These are phyloP conservation scores for Ceratocystis alfenasii DNA, from an alignment of 2,329 filamentous ascomycete species.

Conservation along the genomic window DNA sequence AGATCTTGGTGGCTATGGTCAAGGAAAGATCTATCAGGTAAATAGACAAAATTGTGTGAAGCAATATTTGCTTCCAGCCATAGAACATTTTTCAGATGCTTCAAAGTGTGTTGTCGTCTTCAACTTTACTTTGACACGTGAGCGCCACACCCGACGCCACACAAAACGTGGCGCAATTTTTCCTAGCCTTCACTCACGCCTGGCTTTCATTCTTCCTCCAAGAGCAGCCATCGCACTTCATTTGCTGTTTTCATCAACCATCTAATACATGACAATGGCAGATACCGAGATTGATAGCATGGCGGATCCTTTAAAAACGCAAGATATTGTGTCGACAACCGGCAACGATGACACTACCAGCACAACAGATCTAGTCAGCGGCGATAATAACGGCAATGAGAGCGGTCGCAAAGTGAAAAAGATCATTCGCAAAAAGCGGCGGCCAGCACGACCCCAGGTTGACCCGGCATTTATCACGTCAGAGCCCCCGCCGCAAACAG, in stretches of 20 bases:
- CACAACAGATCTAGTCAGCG: background rate
- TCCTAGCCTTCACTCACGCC: background rate
- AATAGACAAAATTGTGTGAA: too few relatives aligned
- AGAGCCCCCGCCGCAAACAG: slow-evolving; percentile 81
- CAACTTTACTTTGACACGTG: background rate
- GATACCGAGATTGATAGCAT: slow-evolving; percentile 7
- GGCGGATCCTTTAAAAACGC: background rate
- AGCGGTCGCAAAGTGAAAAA: slow-evolving; percentile 55
- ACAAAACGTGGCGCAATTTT: background rate
- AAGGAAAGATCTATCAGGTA: too few relatives aligned
- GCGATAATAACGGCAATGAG: slow-evolving; percentile 28
- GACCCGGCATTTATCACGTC: slow-evolving; percentile 72
- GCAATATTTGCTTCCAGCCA: too few relatives aligned
- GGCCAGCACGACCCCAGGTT: slow-evolving; percentile 81
- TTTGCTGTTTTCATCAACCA: background rate
- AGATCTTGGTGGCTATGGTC: too few relatives aligned
- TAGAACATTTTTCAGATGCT: background rate
- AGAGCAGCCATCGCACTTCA: slow-evolving; percentile 19
- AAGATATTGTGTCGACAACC: background rate
- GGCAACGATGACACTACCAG: background rate
- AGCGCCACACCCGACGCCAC: slow-evolving; percentile 8
- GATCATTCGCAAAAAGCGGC: slow-evolving; percentile 83
- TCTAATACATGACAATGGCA: slow-evolving; percentile 1
- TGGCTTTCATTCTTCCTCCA: background rate
- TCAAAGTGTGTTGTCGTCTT: background rate